Evolutionary conservation across 1,284 basidiomycete genomes (phyloP), one percentile per base, ranked within the genome.

Genomic region (Cryptococcus jaspeensis): DNA sequence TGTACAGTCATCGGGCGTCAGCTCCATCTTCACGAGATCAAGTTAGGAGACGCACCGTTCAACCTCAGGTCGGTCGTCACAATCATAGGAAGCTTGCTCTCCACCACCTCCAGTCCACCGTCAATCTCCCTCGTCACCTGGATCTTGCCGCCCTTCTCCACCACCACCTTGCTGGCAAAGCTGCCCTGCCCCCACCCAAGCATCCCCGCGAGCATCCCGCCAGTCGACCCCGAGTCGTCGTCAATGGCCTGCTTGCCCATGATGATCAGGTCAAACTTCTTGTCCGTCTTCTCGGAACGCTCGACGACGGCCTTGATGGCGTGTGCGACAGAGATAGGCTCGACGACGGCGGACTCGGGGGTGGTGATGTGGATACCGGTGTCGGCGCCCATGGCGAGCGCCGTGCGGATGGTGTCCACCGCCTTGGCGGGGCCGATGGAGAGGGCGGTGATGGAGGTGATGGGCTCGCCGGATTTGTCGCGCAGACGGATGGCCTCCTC

Each of bases 181-280:
- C 91, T 94, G 50, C 90, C 95, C 80, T 99, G 95, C 11, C 89
- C 85, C 90, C 93, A 98, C 47, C 87, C 86, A 67, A 97, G 79
- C 69, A 98, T 80, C 2, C 92, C 95, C 18, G 95, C 94, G 40
- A 99, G 84, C 90, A 98, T 98, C 74, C 97, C 94, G 1, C 95
- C 95, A 8, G 95, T 98, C 80, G 94, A 88, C n/a, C 91, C 90
- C 3, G 90, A 84, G 76, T 99, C 95, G 69, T 96, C 94, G 79
- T 99, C 95, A 67, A 99, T 99, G 12, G 95, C 89, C 78, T 99
- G 95, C 80, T 99, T 99, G n/a, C 96, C 95, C 79, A 97, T 84
- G 62, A 99, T 93, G 53, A 99, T 87, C 56, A 99, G 69, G 69
- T 98, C 94, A 49, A 76, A 78, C 59, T 84, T 83, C 63, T 85